These are phyloP conservation scores for Leccinum subrobustum DNA, from an alignment of 1,284 basidiomycete genomes.

Conservation along the genomic window DNA sequence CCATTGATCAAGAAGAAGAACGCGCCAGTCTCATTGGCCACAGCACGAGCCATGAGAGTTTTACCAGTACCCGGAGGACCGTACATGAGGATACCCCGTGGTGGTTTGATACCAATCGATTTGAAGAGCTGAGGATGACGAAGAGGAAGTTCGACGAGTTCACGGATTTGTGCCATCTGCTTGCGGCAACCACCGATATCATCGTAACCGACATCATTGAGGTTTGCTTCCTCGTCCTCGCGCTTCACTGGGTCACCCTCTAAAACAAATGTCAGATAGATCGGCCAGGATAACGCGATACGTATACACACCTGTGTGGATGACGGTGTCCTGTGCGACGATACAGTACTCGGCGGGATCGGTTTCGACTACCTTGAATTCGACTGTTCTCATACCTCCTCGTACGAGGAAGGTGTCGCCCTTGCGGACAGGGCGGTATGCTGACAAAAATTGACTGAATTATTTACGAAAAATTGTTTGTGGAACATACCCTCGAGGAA, in stretches of 20 bases:
- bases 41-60: slow-evolving; percentile 98
- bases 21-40: slow-evolving; percentile 98
- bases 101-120: slow-evolving; percentile 99
- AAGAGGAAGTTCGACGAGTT: slow-evolving; percentile 96
- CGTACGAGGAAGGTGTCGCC: slow-evolving; percentile 99
- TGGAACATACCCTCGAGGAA: slow-evolving; percentile 85
- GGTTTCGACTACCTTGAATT: slow-evolving; percentile 98
- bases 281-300: neutral
- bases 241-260: slow-evolving; percentile 99
- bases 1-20: slow-evolving; percentile 99
- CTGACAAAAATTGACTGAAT: slow-evolving; percentile 39
- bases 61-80: slow-evolving; percentile 98
- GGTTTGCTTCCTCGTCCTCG: slow-evolving; percentile 97
- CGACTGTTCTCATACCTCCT: slow-evolving; percentile 96
- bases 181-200: slow-evolving; percentile 99
- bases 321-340: slow-evolving; percentile 95
- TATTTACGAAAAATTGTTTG: neutral
- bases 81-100: slow-evolving; percentile 95
- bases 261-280: slow-evolving; percentile 31
- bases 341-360: slow-evolving; percentile 97
- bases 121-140: slow-evolving; percentile 99
- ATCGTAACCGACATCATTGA: slow-evolving; percentile 97
- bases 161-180: slow-evolving; percentile 99
- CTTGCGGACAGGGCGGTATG: slow-evolving; percentile 92
- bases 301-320: slow-evolving; percentile 73